Conservation (phyloP, 805 yeast genomes). For the Kockiozyma suomiensis region DNA sequence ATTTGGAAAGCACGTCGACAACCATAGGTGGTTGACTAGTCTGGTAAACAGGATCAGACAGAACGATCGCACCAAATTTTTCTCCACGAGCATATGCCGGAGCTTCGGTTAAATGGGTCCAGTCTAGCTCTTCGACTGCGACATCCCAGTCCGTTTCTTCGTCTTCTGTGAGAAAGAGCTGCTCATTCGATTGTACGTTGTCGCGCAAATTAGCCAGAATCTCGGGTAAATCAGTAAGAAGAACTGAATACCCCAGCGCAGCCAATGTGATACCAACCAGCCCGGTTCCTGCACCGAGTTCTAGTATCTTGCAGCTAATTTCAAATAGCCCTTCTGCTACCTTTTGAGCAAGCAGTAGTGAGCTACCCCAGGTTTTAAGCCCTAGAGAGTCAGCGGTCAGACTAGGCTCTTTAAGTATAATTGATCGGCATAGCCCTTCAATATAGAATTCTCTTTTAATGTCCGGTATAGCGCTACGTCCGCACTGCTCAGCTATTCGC, state of each 20-base stretch:
- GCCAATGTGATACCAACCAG: conserved; percentile 76
- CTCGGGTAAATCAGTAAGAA: conserved; percentile 76
- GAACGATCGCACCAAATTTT: conserved; percentile 60
- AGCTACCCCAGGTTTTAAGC: conserved; percentile 94
- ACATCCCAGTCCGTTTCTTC: conserved; percentile 25
- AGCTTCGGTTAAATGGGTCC: conserved; percentile 62
- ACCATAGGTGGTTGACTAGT: conserved; percentile 78
- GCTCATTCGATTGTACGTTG: conserved; percentile 59
- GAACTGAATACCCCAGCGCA: conserved; percentile 52
- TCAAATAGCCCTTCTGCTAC: neutral
- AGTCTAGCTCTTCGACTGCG: conserved; percentile 64
- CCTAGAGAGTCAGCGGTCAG: conserved; percentile 86
- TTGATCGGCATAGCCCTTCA: conserved; percentile 36
- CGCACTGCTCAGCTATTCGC: conserved; percentile 78
- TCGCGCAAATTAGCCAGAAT: conserved; percentile 67
- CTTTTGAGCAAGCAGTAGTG: conserved; percentile 65
- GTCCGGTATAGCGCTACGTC: conserved; percentile 79
- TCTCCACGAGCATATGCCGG: conserved; percentile 32
- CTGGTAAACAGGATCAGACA: conserved; percentile 91
- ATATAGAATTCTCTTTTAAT: conserved; percentile 62
- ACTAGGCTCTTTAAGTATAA: conserved; percentile 73
- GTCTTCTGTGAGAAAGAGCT: neutral
- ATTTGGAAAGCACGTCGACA: conserved; percentile 56
- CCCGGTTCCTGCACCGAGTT: conserved; percentile 96
- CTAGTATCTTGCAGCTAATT: conserved; percentile 43